A percentile compares a stretch with the other conserved stretches of the same genome.
Evolutionary conservation across 2,329 filamentous ascomycete genomes (phyloP).

Genomic region (Scedosporium aurantiacum): DNA sequence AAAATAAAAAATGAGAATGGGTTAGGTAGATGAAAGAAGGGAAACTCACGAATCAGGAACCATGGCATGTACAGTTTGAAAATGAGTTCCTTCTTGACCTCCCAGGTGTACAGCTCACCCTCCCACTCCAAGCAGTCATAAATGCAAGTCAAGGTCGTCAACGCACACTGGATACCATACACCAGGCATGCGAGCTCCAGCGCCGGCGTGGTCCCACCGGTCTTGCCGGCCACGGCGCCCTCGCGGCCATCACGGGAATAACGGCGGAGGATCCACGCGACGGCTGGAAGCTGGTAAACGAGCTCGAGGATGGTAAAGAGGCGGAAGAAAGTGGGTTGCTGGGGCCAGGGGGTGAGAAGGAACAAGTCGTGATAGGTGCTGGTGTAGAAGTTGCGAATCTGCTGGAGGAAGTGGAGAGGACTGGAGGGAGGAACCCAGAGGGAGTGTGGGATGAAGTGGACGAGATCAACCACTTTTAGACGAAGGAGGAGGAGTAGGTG

Average conservation of each 20-base stretch:
- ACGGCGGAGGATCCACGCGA: conserved; percentile 32
- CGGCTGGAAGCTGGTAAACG: conserved; percentile 37
- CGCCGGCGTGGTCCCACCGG: conserved; percentile 8
- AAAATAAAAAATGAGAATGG: too few relatives aligned
- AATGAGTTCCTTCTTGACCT: conserved; percentile 34
- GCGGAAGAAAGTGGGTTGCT: conserved; percentile 36
- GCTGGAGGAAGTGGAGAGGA: conserved; percentile 36
- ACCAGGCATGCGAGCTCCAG: conserved; percentile 40
- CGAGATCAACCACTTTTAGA: conserved; percentile 36
- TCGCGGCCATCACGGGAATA: conserved; percentile 19
- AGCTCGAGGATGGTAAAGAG: conserved; percentile 40
- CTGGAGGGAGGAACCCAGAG: conserved; percentile 29
- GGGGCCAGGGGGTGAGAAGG: conserved; percentile 25
- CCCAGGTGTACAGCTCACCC: conserved; percentile 27
- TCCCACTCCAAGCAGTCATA: conserved; percentile 40
- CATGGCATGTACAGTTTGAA: conserved; percentile 41
- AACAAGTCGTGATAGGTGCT: conserved; percentile 41
- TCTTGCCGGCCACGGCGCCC: conserved; percentile 22
- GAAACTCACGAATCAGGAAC: conserved; percentile 38
- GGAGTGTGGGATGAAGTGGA: conserved; percentile 37
- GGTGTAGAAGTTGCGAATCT: conserved; percentile 36
- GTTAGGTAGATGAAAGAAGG: conserved; percentile 1
- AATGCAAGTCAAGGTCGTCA: conserved; percentile 41
- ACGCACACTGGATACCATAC: conserved; percentile 38
- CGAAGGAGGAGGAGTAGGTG: not conserved